Base-by-base conservation (phyloP, 1,284 basidiomycete species). In the Tilletia horrida region DNA sequence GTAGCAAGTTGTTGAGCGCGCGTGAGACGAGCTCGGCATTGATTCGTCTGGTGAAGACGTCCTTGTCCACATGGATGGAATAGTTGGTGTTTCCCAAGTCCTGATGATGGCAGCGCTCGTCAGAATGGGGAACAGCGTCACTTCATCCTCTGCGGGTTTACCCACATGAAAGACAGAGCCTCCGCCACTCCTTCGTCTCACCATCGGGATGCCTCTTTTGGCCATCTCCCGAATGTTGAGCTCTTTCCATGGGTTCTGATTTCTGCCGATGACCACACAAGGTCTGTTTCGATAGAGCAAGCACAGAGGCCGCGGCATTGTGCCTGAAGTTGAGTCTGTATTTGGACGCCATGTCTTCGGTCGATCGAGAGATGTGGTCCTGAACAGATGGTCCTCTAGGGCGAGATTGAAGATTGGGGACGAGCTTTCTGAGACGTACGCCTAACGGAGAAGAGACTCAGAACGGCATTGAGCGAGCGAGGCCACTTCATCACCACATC, bases 241-340 rank as follows among this genome's bases (percentile, higher is more conserved):
- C 83, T 99, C 96, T 81, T 92, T 94, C 95, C 95, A 98, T 23
- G 93, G 93, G 76, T 97, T 97, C 85, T 98, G 95, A 82, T 97
- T 96, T 63, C 95, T 86, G 0, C 96, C 96, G 67, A 98, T 92
- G 57, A 99, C 88, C 16, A 98, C 91, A 76, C 93, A 95, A 0
- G 93, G 92, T 0, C 84, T 82, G 81, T 98, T 92, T 62, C 92
- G 88, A 81, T 97, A 99, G 65, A 98, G 83, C 65, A 97, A 86
- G 29, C 97, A 85, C 40, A 95, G 84, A 1, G 76, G 76, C 16
- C 65, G 62, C 1, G 55, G 42, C 21, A 6, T 18, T n/a, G 47
- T 55, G 31, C 62, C 29, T n/a, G 67, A 42, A 16, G 48, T 18
- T 18, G 63, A 45, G 21, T 59, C 8, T 42, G 31, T n/a, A 21